Evolutionary conservation across 176 grass and related monocot species (phyloP).

Genomic region (Eremochloa ophiuroides): DNA sequence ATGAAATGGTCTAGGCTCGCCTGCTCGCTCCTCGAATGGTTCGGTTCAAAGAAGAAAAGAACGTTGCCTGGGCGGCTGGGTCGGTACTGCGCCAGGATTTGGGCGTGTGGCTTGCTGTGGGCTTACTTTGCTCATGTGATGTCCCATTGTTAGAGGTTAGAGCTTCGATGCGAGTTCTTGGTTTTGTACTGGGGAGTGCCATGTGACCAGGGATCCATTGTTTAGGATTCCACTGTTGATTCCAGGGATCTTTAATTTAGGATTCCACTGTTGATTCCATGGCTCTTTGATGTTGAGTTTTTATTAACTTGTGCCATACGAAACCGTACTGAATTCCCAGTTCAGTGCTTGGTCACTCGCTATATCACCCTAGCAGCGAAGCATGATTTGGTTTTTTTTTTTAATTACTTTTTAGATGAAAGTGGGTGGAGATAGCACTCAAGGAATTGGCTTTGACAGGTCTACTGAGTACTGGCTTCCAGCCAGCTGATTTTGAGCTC

Average conservation of each 20-base stretch:
- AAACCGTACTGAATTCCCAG: background rate
- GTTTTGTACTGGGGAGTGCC: background rate
- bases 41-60: background rate
- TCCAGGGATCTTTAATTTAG: background rate
- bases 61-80: background rate
- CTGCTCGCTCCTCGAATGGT: background rate
- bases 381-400: too few species aligned
- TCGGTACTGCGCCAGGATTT: background rate
- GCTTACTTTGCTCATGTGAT: background rate
- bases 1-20: background rate
- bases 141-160: background rate
- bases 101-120: background rate
- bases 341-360: background rate
- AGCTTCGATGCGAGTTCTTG: slow-evolving; percentile 12
- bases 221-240: background rate
- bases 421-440: background rate
- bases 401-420: background rate
- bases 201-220: background rate
- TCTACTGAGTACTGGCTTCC: background rate
- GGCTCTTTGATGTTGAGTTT: background rate
- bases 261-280: background rate
- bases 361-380: background rate
- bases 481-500: background rate
- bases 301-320: background rate
- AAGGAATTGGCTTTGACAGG: background rate